A percentile compares a stretch with the other conserved stretches of the same genome.
These are phyloP conservation scores for Xylona heveae DNA, from an alignment of 495 filamentous ascomycete species.

Conservation along the genomic window DNA sequence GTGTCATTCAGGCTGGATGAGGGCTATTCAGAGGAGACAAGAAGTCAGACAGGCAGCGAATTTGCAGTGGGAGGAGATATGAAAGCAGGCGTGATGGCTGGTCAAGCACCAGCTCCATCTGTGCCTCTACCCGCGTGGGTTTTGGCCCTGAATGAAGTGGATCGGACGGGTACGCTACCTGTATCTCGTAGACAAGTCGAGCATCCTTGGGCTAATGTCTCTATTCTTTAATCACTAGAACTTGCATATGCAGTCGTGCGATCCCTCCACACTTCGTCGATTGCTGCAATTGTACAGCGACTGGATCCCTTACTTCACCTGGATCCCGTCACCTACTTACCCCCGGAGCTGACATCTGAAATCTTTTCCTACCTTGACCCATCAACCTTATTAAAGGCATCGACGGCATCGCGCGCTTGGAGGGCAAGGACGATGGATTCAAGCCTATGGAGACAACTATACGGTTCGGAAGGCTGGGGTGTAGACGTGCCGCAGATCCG, in stretches of 20 bases:
- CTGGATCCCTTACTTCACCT: conserved; percentile 69
- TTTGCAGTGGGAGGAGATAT: too few relatives aligned
- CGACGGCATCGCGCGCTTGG: conserved; percentile 63
- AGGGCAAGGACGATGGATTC: conserved; percentile 60
- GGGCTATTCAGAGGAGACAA: conserved; percentile 6
- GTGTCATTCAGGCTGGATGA: conserved; percentile 5
- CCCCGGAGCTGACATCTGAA: conserved; percentile 71
- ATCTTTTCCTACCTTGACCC: conserved; percentile 73
- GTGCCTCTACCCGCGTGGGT: conserved; percentile 27
- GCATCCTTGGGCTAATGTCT: background rate
- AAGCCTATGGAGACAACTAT: conserved; percentile 67
- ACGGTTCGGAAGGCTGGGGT: conserved; percentile 68
- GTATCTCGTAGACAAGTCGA: background rate
- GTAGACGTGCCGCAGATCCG: conserved; percentile 42
- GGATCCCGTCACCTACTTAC: conserved; percentile 70
- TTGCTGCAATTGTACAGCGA: conserved; percentile 56
- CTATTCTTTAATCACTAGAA: conserved; percentile 17
- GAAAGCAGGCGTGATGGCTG: background rate
- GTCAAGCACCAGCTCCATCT: conserved; percentile 2
- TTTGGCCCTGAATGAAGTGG: conserved; percentile 26
- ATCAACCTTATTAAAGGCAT: conserved; percentile 51
- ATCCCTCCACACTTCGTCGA: conserved; percentile 50
- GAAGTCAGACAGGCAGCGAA: conserved; percentile 5
- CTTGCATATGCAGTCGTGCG: conserved; percentile 44
- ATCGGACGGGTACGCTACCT: conserved; percentile 28